Percentiles rank a stretch among this genome's conserved stretches.
Conservation (phyloP, 2,329 filamentous ascomycete genomes). For the Conoideocrella luteorostrata region DNA sequence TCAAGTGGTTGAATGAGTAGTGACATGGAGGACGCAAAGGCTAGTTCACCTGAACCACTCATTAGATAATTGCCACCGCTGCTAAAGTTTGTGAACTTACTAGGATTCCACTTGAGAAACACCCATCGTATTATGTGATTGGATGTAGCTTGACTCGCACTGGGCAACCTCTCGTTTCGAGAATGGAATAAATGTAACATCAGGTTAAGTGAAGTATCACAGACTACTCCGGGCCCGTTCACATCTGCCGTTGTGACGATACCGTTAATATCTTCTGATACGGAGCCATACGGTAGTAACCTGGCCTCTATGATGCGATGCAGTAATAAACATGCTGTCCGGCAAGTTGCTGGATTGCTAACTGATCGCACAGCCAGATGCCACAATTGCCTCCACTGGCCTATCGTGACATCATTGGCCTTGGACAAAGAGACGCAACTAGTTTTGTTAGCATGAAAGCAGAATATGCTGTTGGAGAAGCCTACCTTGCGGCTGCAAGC, state of each 20-base stretch:
- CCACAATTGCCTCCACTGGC: slow-evolving; percentile 68
- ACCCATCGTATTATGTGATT: slow-evolving; percentile 76
- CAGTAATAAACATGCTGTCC: slow-evolving; percentile 71
- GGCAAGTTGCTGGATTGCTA: slow-evolving; percentile 62
- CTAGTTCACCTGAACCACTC: slow-evolving; percentile 51
- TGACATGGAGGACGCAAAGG: slow-evolving; percentile 59
- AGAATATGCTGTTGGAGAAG: neutral
- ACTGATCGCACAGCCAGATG: slow-evolving; percentile 65
- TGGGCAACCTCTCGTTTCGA: slow-evolving; percentile 61
- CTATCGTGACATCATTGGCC: slow-evolving; percentile 27
- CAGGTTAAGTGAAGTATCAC: slow-evolving; percentile 71
- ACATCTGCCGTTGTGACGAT: slow-evolving; percentile 73
- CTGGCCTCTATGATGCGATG: slow-evolving; percentile 58
- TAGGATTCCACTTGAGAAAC: slow-evolving; percentile 73
- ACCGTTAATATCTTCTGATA: slow-evolving; percentile 63
- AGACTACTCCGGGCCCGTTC: slow-evolving; percentile 69
- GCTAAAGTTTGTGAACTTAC: slow-evolving; percentile 39
- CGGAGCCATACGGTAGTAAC: slow-evolving; percentile 59
- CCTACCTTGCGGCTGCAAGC: slow-evolving; percentile 72
- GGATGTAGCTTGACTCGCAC: slow-evolving; percentile 58
- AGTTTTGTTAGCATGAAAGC: slow-evolving; percentile 14
- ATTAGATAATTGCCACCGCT: neutral
- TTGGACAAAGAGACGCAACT: slow-evolving; percentile 25
- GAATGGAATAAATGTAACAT: slow-evolving; percentile 64
- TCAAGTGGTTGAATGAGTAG: slow-evolving; percentile 58